Evolutionary conservation across 1,284 basidiomycete species (phyloP).

Genomic region (Tilletia walkeri): DNA sequence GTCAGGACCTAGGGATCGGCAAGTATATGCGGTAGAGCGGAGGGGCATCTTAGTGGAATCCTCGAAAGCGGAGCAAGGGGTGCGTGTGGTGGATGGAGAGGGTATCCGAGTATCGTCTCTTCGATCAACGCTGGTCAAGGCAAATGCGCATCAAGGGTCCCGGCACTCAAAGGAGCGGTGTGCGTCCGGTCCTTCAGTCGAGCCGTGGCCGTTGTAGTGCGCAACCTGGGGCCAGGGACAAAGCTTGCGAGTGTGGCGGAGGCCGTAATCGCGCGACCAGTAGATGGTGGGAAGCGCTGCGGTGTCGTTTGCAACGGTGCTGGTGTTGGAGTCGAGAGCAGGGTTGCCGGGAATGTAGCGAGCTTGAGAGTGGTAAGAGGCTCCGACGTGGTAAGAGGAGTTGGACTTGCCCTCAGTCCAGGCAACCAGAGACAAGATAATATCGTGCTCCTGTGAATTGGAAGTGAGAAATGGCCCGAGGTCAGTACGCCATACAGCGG

Average conservation of each 20-base stretch:
- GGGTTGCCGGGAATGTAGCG: neutral
- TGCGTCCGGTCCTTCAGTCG: neutral
- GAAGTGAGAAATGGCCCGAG: too few relatives aligned
- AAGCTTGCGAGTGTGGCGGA: slow-evolving; percentile 25
- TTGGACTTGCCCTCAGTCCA: slow-evolving; percentile 23
- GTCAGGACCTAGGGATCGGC: too few relatives aligned
- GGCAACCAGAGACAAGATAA: slow-evolving; percentile 24
- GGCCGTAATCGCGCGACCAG: slow-evolving; percentile 19
- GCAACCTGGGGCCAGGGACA: slow-evolving; percentile 24
- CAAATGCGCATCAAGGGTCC: neutral
- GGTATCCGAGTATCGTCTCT: neutral
- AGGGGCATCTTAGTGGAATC: too few relatives aligned
- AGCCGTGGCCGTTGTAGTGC: neutral
- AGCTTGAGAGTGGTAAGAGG: slow-evolving; percentile 16
- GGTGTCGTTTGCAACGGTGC: neutral
- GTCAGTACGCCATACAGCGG: too few relatives aligned
- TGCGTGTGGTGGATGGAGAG: neutral
- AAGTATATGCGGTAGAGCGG: too few relatives aligned
- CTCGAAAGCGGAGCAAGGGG: too few relatives aligned
- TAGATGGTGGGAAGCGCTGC: slow-evolving; percentile 16
- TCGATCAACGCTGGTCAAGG: neutral
- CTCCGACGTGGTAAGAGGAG: slow-evolving; percentile 19
- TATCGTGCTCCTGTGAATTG: slow-evolving; percentile 18
- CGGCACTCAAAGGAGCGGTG: neutral
- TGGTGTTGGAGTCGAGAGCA: neutral